phyloP scores from a whole-genome alignment of 225 moss, liverwort and hornwort genomes.

The Neckera pumila region DNA sequence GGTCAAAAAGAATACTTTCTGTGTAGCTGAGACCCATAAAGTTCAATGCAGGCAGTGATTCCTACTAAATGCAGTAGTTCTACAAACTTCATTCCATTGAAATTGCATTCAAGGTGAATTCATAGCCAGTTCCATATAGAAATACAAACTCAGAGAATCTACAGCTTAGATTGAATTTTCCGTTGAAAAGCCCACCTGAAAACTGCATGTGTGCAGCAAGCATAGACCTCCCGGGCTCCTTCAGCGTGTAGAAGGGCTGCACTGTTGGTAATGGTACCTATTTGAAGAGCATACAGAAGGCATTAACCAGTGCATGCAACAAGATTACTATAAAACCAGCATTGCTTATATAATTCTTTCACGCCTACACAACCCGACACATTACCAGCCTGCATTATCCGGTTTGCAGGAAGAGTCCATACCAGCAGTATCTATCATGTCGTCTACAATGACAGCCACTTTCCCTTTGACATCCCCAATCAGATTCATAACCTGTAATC shows the following conservation, averaged over 20 bases:
- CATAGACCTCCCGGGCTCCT: constrained; percentile 96
- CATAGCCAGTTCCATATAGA: no score
- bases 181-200: constrained; percentile 48
- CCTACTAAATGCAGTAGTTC: neutral
- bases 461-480: constrained; percentile 94
- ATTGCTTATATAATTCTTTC: neutral
- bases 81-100: neutral
- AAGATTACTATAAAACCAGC: neutral
- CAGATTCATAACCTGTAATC: constrained; percentile 81
- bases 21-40: neutral
- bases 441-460: constrained; percentile 95
- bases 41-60: neutral
- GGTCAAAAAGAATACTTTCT: neutral
- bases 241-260: constrained; percentile 85
- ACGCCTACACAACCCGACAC: neutral
- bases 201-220: constrained; percentile 92
- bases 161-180: neutral
- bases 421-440: constrained; percentile 99
- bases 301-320: neutral
- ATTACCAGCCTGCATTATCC: neutral
- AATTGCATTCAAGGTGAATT: neutral
- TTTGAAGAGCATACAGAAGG: neutral
- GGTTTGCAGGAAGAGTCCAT: neutral
- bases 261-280: constrained; percentile 85
- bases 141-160: neutral